Evolutionary conservation across 2,329 filamentous ascomycete genomes (phyloP), one percentile per base, ranked within the genome.

Genomic region (Microdochium bolleyi): DNA sequence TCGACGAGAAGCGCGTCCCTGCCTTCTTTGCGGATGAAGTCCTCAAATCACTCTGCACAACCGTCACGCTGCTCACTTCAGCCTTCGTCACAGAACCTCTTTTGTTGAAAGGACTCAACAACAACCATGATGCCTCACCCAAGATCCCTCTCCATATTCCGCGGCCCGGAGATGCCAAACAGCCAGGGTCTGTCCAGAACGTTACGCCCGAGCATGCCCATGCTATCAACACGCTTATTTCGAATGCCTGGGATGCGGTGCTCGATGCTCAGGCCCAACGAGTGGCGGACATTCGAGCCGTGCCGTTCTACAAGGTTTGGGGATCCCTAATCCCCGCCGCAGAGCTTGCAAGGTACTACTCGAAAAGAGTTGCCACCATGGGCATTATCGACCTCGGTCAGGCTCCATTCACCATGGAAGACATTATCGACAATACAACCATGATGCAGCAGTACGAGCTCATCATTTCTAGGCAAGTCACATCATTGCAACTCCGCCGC

Each of bases 241-340:
- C 68, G 1, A 59, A 67, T 0, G 70, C 71, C 0, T 80, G 78
- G 78, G 64, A 69, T 1, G 61, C 70, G 2, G 64, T 75, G 2
- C 67, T 80, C 5, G 69, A 73, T 25, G 68, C 73, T 0, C 58
- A 68, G 0, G 56, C 64, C 0, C 60, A 73, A 2, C 67, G 68
- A 9, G 66, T 77, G 0, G 65, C 74, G n/a, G 62, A 74, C 46
- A 64, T 76, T 3, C 70, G 73, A 32, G 69, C 70, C 1, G 71
- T 75, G 0, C 70, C 74, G 0, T 80, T 80, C 61, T 80, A 75
- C 59, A 71, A 77, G 49, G 69, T 79, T 13, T 77, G 74, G 64
- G 73, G 73, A 8, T 75, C 74, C 1, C 65, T 79, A 22, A 66
- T 80, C 44, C 71, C 77, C 0, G 77, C 77, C 0, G 65, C 73